A percentile compares a stretch with the other conserved stretches of the same genome.
phyloP scores from a whole-genome alignment of 1,284 basidiomycete species.

The Puccinia polysora region DNA sequence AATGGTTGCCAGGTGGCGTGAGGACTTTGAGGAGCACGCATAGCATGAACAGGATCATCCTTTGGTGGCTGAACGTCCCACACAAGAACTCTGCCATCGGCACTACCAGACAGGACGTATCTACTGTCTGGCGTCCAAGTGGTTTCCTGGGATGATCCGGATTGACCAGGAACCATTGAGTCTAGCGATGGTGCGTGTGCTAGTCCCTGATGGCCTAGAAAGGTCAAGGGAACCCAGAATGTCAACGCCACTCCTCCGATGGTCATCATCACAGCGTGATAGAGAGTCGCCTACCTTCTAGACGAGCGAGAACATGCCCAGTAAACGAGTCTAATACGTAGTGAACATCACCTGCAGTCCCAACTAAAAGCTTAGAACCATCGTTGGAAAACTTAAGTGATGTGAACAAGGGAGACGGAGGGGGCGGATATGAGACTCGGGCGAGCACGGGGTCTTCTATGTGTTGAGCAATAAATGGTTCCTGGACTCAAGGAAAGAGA shows the following conservation, averaged over 20 bases:
- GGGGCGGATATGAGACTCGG: constrained; percentile 64
- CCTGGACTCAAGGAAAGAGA: constrained; percentile 51
- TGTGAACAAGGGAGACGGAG: constrained; percentile 81
- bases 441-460: constrained; percentile 73
- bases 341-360: constrained; percentile 85
- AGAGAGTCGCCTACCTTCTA: constrained; percentile 62
- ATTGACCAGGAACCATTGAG: constrained; percentile 27
- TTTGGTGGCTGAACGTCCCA: constrained; percentile 42
- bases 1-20: constrained; percentile 61
- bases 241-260: constrained; percentile 57
- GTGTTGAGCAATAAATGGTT: constrained; percentile 75
- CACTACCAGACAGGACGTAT: constrained; percentile 62
- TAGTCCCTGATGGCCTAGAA: constrained; percentile 35
- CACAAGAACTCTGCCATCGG: constrained; percentile 34
- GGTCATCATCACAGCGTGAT: background rate
- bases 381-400: constrained; percentile 83
- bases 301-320: constrained; percentile 70
- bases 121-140: constrained; percentile 87
- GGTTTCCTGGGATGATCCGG: constrained; percentile 64
- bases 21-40: constrained; percentile 47
- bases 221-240: background rate
- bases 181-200: constrained; percentile 57
- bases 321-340: constrained; percentile 87
- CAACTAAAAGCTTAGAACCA: constrained; percentile 82
- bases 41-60: constrained; percentile 37